Evolutionary conservation across 208 protist genomes (phyloP), one percentile per base, ranked within the genome.

Genomic region (Acanthamoeba lenticulata): DNA sequence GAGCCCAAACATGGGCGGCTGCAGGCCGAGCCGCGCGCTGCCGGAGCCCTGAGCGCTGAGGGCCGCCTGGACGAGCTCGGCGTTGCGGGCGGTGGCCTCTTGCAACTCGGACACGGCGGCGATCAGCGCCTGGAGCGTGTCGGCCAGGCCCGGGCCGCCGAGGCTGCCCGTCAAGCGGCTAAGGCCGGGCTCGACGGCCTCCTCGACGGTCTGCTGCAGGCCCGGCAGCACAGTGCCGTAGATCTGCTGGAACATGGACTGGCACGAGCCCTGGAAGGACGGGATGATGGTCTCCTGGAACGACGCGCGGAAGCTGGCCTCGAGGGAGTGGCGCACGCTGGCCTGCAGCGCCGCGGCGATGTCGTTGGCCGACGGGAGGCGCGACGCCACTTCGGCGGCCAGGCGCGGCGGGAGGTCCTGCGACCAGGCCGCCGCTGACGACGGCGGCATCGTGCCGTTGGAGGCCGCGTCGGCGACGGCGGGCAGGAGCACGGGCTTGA

Each of bases 271-370:
- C 81, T 55, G 81, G 81, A 90, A 90, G n/a, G 81, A 90, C 17
- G 81, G 81, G 32, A 90, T 90, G 32, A 90, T 55, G 45, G 81
- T 29, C 52, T 90, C 81, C 24, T 90, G 81, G 52, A 90, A 90
- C 1, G 81, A 38, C 32, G 81, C 32, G 34, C 81, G 81, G 52
- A 90, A 90, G 81, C 32, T 65, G 13, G 44, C 32, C 44, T 90
- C 81, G 44, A 90, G 13, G 34, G 81, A 27, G 24, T 90, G 81
- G 81, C 81, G 81, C 81, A 90, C 49, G 69, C 40, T 81, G 9
- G 40, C 67, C 67, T 81, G 69, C 34, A 81, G 34, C 11, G 69
- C 69, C 6, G 7, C n/a, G 40, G 69, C 69, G 34, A 81, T 81
- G 40, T 81, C 69, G 69, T 47, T 47, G 0, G 69, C 69, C 19